Base-by-base conservation (phyloP, 768 basidiomycete species). In the Hysterangium stoloniferum region DNA sequence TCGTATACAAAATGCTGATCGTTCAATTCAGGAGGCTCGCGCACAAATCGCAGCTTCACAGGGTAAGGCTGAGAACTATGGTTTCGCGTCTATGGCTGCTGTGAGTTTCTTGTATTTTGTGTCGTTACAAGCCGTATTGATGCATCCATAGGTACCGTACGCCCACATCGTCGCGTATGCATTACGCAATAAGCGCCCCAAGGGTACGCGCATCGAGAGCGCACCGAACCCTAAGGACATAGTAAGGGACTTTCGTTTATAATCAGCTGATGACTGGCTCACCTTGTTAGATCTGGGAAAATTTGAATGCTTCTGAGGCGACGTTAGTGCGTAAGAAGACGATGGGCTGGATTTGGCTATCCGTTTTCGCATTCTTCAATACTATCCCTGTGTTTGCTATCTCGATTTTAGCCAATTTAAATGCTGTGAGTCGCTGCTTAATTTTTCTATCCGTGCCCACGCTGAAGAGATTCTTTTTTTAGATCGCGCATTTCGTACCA, bases 221-320 rank as follows among this genome's bases (percentile, higher is more conserved):
- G 92, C 91, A 2, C 91, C 91, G 1, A 89, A 91, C 63, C 90
- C 91, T 15, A 89, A 86, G 61, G 90, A 92, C 62, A 86, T 92
- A 51, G 86, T 89, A 56, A 52, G 78, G 68, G 1, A 40, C 24
- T 25, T 38, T 25, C n/a, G 9, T 15, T 12, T 2, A 20, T 13
- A 22, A 8, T 13, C 40, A 40, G 25, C 35, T 27, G 22, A 19
- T n/a, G 36, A 29, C 38, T 32, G 32, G 40, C 9, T 25, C 17
- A 28, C 15, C 17, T 29, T 17, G 31, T 13, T 53, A 89, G 86
- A 82, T 97, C 44, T 99, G 96, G 96, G 68, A 75, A 37, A 99
- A 99, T 64, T 75, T 98, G 71, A 83, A 80, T 60, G 80, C 78
- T 61, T 77, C 82, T 1, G 73, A 84, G 15, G 74, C 66, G 6